Evolutionary conservation across 306 rosid species (phyloP).

Genomic region (Biancaea sappan): DNA sequence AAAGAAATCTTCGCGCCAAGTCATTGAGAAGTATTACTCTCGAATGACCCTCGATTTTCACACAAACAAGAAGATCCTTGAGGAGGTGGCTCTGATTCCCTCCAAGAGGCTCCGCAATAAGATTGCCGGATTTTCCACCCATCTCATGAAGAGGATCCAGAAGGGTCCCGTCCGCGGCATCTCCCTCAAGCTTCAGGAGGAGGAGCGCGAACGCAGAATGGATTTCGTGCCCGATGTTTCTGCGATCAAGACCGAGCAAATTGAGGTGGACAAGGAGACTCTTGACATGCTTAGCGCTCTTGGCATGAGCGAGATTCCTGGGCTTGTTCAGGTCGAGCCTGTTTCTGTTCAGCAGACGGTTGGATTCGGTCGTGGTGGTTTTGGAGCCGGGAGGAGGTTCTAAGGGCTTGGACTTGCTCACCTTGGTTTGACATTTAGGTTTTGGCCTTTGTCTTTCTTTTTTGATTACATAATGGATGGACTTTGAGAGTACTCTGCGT

Average conservation of each 20-base stretch:
- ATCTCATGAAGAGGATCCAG: conserved; percentile 68
- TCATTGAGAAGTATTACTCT: conserved; percentile 60
- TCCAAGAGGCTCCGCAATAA: conserved; percentile 68
- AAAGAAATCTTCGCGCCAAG: conserved; percentile 71
- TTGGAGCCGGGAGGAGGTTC: conserved; percentile 52
- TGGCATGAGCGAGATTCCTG: conserved; percentile 54
- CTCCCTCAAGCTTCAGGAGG: conserved; percentile 72
- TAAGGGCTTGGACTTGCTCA: background rate
- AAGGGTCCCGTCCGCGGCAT: conserved; percentile 74
- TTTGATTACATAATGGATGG: background rate
- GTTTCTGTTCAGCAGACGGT: conserved; percentile 28
- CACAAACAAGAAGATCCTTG: conserved; percentile 62
- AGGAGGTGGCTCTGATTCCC: conserved; percentile 63
- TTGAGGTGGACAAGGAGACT: conserved; percentile 66
- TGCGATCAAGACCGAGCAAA: conserved; percentile 46
- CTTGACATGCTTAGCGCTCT: conserved; percentile 63
- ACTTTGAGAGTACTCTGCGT: background rate
- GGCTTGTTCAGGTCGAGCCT: conserved; percentile 51
- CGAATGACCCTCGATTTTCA: conserved; percentile 66
- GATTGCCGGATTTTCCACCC: conserved; percentile 70
- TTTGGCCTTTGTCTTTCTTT: background rate
- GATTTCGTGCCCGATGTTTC: conserved; percentile 68
- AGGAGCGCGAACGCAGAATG: conserved; percentile 69
- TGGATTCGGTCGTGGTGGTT: conserved; percentile 41
- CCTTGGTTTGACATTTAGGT: background rate